phyloP scores from a whole-genome alignment of 179 eudicot genomes.

The Heliamphora pulchella region DNA sequence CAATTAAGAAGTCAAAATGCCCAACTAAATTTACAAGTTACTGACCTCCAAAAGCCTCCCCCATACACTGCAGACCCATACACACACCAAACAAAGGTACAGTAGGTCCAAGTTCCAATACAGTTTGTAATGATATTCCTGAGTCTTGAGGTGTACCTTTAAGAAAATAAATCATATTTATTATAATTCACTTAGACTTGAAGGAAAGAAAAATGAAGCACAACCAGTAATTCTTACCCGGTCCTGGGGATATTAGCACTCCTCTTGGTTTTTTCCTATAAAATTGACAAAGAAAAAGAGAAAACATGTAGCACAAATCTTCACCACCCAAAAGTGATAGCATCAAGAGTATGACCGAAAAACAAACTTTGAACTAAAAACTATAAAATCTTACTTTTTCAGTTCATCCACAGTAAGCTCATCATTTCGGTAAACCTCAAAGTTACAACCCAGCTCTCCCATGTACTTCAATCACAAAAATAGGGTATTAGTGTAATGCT shows the following conservation, averaged over 20 bases:
- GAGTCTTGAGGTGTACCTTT: slow-evolving; percentile 96
- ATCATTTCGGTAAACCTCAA: slow-evolving; percentile 88
- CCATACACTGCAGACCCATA: slow-evolving; percentile 99
- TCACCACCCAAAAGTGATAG: neutral
- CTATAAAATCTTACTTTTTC: slow-evolving; percentile 41
- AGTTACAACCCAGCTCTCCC: slow-evolving; percentile 80
- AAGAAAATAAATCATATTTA: neutral
- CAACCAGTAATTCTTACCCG: slow-evolving; percentile 46
- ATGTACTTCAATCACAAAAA: slow-evolving; percentile 50
- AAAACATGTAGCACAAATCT: slow-evolving; percentile 3
- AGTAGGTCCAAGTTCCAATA: slow-evolving; percentile 74
- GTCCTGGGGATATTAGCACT: slow-evolving; percentile 94
- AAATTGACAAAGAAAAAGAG: neutral
- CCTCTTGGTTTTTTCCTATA: slow-evolving; percentile 92
- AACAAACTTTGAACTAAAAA: neutral
- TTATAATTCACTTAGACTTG: neutral
- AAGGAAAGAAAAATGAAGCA: slow-evolving; percentile 9
- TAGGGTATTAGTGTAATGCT: neutral
- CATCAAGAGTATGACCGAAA: neutral
- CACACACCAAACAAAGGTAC: slow-evolving; percentile 95
- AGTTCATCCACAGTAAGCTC: slow-evolving; percentile 87
- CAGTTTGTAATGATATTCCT: slow-evolving; percentile 86
- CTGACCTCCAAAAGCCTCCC: slow-evolving; percentile 98
- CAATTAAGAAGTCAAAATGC: slow-evolving; percentile 5
- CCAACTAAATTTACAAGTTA: neutral